phyloP scores from a whole-genome alignment of 352 stramenopile genomes.

The Globisporangium paroecandrum region DNA sequence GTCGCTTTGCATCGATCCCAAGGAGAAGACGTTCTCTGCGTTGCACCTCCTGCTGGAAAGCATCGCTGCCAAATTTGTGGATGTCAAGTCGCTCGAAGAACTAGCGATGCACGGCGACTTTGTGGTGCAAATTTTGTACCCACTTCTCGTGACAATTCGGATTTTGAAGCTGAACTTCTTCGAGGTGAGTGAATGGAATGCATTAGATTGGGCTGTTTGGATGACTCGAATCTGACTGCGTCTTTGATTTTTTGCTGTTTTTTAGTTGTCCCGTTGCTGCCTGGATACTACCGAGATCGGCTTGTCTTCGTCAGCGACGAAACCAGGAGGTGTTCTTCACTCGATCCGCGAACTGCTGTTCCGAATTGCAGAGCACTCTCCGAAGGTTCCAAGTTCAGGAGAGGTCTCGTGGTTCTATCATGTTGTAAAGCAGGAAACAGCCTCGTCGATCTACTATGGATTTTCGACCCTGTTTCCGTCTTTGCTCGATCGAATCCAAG shows the following conservation, averaged over 20 bases:
- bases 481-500: conserved; percentile 63
- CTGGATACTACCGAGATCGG: conserved; percentile 59
- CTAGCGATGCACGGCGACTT: conserved; percentile 16
- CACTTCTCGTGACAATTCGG: conserved; percentile 64
- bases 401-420: conserved; percentile 70
- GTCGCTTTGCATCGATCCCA: conserved; percentile 79
- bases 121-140: conserved; percentile 60
- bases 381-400: conserved; percentile 22
- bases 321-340: conserved; percentile 41
- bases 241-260: conserved; percentile 2
- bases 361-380: conserved; percentile 51
- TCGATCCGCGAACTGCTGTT: conserved; percentile 72
- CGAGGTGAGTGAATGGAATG: conserved; percentile 43
- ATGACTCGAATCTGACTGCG: background rate
- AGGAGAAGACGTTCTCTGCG: conserved; percentile 63
- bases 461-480: conserved; percentile 82
- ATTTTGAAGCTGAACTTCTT: conserved; percentile 88
- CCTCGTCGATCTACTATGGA: conserved; percentile 71
- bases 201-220: background rate
- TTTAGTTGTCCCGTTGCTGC: conserved; percentile 66
- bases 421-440: conserved; percentile 78
- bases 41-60: conserved; percentile 52
- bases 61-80: conserved; percentile 30
- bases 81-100: conserved; percentile 10
- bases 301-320: conserved; percentile 29